phyloP scores from a whole-genome alignment of 192 early-diverging fungal species.

The Coemansia sp. region DNA sequence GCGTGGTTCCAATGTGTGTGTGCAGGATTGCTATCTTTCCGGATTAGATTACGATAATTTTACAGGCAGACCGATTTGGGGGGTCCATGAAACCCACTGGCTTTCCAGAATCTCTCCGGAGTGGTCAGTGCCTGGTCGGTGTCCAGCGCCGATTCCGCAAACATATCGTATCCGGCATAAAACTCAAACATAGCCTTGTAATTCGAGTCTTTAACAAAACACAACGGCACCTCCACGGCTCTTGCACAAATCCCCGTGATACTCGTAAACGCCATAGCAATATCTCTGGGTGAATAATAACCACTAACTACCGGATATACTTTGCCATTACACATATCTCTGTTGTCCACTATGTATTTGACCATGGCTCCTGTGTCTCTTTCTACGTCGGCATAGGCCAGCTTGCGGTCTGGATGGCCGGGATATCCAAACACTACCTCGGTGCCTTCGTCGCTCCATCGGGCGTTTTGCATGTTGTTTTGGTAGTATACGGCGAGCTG shows the following conservation, averaged over 20 bases:
- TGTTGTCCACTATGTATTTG: constrained; percentile 26
- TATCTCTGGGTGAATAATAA: constrained; percentile 19
- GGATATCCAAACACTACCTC: constrained; percentile 9
- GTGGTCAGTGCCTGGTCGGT: constrained; percentile 16
- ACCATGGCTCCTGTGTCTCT: constrained; percentile 20
- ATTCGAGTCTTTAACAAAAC: not conserved
- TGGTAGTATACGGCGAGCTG: constrained; percentile 27
- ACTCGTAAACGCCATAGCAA: constrained; percentile 21
- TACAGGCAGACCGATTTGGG: constrained; percentile 5
- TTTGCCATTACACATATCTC: not conserved
- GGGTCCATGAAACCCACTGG: constrained; percentile 19
- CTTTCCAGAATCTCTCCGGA: constrained; percentile 21
- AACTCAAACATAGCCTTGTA: constrained; percentile 26
- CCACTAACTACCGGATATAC: constrained; percentile 21
- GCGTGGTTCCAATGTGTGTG: too few relatives aligned
- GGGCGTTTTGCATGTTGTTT: constrained; percentile 16
- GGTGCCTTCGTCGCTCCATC: constrained; percentile 17
- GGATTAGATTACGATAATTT: not conserved
- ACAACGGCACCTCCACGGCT: constrained; percentile 11
- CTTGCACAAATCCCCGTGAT: constrained; percentile 15
- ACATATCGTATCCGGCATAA: constrained; percentile 16
- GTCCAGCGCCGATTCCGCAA: constrained; percentile 6
- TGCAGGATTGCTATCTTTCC: too few relatives aligned
- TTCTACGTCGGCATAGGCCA: constrained; percentile 16
- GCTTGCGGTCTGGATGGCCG: constrained; percentile 13